Evolutionary conservation across 345 rosid genomes (phyloP), one percentile per base, ranked within the genome.

Genomic region (Lumnitzera racemosa): DNA sequence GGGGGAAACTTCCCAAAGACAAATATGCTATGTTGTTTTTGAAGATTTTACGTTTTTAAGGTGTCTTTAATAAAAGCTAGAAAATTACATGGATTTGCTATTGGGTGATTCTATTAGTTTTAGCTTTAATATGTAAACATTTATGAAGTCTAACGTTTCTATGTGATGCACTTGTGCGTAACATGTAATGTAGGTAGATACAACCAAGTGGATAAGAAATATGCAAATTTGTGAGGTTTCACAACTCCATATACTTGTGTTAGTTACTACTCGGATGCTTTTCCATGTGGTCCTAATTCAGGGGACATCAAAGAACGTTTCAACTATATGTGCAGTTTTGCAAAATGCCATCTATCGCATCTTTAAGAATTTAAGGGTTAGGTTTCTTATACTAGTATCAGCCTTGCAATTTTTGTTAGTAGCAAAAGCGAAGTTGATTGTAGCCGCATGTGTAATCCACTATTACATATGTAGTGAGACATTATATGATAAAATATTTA

Each of bases 391-490:
- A 63, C 66, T 91, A 67, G 76, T 73, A 71, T 61, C 92, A 16
- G 90, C 96, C 71, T 77, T 89, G 29, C 96, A 79, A 58, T n/a
- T n/a, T n/a, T n/a, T n/a, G n/a, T n/a, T n/a, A n/a, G n/a, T n/a
- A n/a, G 85, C 89, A 7, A 90, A 88, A 76, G 91, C 86, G 67
- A 89, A 91, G 70, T 68, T 91, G 76, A 90, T 91, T 14, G 82
- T 91, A 17, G 98, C 83, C 7, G 80, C 95, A 0, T 89, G 92
- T 13, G 95, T 95, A 2, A 64, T 91, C 47, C 96, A 89, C 73
- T 88, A 91, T 69, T 89, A 71, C 75, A 67, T 91, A 27, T 88
- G 82, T 23, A 72, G 66, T 52, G 98, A 89, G 76, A 83, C 80
- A 65, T 90, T 90, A 0, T 92, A 85, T 61, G 96, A 89, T 66